Evolutionary conservation across 441 rosid species (phyloP).

Genomic region (Omphalea diandra): DNA sequence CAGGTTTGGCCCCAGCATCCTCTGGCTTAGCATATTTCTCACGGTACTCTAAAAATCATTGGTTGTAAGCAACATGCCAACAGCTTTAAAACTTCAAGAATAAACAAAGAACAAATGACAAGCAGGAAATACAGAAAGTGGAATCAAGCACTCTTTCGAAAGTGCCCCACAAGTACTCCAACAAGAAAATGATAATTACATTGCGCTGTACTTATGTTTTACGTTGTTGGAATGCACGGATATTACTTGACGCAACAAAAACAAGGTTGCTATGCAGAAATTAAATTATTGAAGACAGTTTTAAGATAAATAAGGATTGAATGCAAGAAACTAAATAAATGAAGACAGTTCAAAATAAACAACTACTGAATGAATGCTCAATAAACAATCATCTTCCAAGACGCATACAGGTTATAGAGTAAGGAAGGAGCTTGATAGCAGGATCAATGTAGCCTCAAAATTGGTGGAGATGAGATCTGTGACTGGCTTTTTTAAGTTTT

Average conservation of each 20-base stretch:
- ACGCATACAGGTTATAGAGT: neutral
- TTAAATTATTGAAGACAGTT: too few relatives aligned
- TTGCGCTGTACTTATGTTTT: neutral
- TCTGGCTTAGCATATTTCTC: slow-evolving; percentile 86
- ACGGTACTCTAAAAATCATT: slow-evolving; percentile 55
- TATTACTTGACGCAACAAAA: neutral
- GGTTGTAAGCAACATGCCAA: slow-evolving; percentile 3
- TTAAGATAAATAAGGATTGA: too few relatives aligned
- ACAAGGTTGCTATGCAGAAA: too few relatives aligned
- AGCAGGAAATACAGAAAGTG: neutral
- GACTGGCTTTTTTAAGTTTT: neutral
- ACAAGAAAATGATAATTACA: neutral
- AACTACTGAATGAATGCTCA: too few relatives aligned
- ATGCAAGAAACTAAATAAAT: neutral
- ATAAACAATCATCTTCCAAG: neutral
- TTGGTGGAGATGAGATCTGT: neutral
- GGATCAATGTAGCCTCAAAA: neutral
- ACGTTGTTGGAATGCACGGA: neutral
- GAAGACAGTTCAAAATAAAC: neutral
- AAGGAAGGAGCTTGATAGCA: neutral
- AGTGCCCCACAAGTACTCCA: neutral
- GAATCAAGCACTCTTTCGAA: neutral
- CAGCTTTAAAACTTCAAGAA: too few relatives aligned
- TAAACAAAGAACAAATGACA: neutral
- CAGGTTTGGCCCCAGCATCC: slow-evolving; percentile 50